phyloP scores from a whole-genome alignment of 1,284 basidiomycete genomes.

The Sporisorium graminicola region DNA sequence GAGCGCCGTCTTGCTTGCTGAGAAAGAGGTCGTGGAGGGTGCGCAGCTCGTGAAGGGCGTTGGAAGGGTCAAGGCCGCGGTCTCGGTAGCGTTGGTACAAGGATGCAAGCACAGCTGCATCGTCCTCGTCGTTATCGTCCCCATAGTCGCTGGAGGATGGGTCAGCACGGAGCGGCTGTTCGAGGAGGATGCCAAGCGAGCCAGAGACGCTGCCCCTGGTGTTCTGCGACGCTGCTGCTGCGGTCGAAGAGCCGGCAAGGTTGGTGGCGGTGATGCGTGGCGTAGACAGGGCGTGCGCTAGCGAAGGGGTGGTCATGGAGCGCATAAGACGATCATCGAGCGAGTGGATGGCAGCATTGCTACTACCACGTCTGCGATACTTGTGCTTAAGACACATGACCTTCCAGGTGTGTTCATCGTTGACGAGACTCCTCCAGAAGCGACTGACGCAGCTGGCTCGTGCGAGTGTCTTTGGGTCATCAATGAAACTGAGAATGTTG shows the following conservation, averaged over 20 bases:
- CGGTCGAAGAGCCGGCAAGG: background rate
- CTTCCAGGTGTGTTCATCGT: constrained; percentile 88
- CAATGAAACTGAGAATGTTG: constrained; percentile 84
- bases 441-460: constrained; percentile 81
- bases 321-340: constrained; percentile 45
- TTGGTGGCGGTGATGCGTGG: constrained; percentile 11
- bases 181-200: constrained; percentile 31
- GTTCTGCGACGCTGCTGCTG: background rate
- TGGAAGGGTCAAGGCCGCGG: constrained; percentile 59
- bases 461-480: constrained; percentile 82
- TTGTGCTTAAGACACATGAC: constrained; percentile 76
- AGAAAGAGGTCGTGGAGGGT: constrained; percentile 61
- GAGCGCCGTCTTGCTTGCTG: constrained; percentile 52
- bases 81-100: constrained; percentile 57
- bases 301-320: constrained; percentile 18
- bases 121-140: constrained; percentile 37
- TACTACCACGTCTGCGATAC: constrained; percentile 47
- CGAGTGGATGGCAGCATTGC: constrained; percentile 25
- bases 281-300: constrained; percentile 7
- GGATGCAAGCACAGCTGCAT: constrained; percentile 46
- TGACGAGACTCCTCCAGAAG: constrained; percentile 82
- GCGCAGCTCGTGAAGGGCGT: constrained; percentile 58
- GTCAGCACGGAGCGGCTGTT: constrained; percentile 16
- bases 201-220: background rate
- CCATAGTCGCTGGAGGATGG: constrained; percentile 16